Evolutionary conservation across 2,329 filamentous ascomycete genomes (phyloP).

Genomic region (Westerdykella ornata): DNA sequence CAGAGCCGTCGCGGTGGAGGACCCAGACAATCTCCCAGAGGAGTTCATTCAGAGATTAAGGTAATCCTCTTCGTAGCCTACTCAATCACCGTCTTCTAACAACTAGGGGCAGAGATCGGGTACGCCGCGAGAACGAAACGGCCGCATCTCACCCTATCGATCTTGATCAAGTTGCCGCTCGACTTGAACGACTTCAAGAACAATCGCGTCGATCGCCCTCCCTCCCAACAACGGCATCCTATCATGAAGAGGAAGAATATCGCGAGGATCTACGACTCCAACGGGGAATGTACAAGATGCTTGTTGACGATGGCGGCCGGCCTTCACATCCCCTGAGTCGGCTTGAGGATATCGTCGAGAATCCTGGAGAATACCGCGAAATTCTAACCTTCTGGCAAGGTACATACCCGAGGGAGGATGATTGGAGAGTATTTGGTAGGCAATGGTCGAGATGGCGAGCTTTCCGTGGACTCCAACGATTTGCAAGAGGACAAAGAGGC

Average conservation of each 20-base stretch:
- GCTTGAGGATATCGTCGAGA: constrained; percentile 16
- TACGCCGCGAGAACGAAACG: background rate
- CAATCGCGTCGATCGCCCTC: background rate
- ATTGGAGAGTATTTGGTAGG: constrained; percentile 15
- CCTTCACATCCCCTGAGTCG: constrained; percentile 12
- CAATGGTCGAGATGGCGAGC: constrained; percentile 25
- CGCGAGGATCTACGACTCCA: constrained; percentile 6
- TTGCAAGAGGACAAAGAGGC: constrained; percentile 14
- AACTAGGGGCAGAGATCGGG: constrained; percentile 1
- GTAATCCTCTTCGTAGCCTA: background rate
- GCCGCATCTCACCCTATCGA: constrained; percentile 1
- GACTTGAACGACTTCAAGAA: background rate
- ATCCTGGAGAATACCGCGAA: constrained; percentile 18
- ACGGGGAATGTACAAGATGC: constrained; percentile 17
- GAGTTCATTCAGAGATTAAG: constrained; percentile 3
- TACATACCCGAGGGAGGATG: background rate
- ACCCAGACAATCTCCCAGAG: background rate
- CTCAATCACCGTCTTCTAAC: background rate
- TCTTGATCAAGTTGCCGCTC: constrained; percentile 4
- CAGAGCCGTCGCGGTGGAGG: too few species aligned
- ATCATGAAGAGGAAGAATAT: constrained; percentile 2
- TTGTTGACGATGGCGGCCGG: constrained; percentile 29
- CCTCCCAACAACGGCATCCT: background rate
- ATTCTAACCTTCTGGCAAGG: constrained; percentile 24
- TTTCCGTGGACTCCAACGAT: constrained; percentile 19